phyloP scores from a whole-genome alignment of 331 rosid species.

The Pyracantha coccinea region DNA sequence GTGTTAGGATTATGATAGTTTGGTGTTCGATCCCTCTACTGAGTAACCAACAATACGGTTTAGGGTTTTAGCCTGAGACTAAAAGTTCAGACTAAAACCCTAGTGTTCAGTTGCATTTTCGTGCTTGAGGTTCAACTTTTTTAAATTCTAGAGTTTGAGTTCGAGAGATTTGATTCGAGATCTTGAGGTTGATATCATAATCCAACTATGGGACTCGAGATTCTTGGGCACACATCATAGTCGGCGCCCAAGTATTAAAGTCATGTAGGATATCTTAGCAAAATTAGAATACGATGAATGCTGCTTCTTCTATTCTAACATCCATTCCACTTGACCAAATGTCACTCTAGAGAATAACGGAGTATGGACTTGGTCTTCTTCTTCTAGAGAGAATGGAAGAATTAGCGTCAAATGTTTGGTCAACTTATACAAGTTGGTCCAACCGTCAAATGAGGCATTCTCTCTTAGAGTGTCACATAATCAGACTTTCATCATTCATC shows the following conservation, averaged over 20 bases:
- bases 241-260: background rate
- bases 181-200: no score
- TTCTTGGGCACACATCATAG: background rate
- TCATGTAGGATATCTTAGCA: no score
- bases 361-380: background rate
- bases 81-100: no score
- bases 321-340: background rate
- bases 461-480: no score
- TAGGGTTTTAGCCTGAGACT: background rate
- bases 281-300: background rate
- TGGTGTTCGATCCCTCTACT: no score
- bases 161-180: background rate
- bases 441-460: background rate
- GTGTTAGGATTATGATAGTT: no score
- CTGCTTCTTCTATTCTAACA: background rate
- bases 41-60: no score
- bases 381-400: no score
- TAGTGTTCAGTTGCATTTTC: background rate
- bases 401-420: background rate
- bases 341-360: background rate
- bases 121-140: background rate
- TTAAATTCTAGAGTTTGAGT: background rate
- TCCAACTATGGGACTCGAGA: background rate
- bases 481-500: no score
- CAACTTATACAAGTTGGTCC: constrained; percentile 2